A percentile compares a stretch with the other conserved stretches of the same genome.
Conservation (phyloP, 345 rosid species). For the Aethionema arabicum region DNA sequence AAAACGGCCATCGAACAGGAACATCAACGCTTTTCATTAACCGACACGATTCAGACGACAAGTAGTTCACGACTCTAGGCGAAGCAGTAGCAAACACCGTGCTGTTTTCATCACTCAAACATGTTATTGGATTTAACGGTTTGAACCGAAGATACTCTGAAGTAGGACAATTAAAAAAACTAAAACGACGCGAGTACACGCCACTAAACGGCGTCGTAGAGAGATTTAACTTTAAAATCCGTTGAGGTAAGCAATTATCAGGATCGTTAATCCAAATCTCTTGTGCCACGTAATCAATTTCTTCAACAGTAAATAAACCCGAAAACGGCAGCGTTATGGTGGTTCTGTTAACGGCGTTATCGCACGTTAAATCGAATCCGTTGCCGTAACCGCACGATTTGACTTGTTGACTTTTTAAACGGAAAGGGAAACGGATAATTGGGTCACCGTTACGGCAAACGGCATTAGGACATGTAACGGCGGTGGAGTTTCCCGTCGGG, state of each 20-base stretch:
- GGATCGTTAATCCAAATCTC: constrained; percentile 72
- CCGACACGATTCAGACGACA: constrained; percentile 44
- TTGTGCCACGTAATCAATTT: constrained; percentile 54
- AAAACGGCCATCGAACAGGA: constrained; percentile 57
- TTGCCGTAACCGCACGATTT: constrained; percentile 49
- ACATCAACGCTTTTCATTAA: constrained; percentile 36
- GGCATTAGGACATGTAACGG: constrained; percentile 37
- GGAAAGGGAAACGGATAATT: constrained; percentile 58
- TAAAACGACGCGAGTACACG: constrained; percentile 44
- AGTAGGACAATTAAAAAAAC: constrained; percentile 59
- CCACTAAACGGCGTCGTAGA: constrained; percentile 51
- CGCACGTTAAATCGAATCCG: constrained; percentile 58
- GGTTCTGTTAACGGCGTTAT: constrained; percentile 40
- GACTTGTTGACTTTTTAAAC: constrained; percentile 40
- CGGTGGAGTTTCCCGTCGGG: constrained; percentile 25
- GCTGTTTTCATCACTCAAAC: constrained; percentile 49
- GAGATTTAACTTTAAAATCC: constrained; percentile 60
- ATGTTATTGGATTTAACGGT: constrained; percentile 55
- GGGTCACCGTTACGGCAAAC: constrained; percentile 45
- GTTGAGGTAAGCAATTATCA: constrained; percentile 51
- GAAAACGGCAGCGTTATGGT: constrained; percentile 39
- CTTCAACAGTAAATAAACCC: constrained; percentile 49
- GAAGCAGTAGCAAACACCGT: constrained; percentile 67
- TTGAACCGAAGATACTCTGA: constrained; percentile 28
- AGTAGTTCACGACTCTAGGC: not conserved